Conservation (phyloP, 1,284 basidiomycete genomes). For the Sanghuangporus sanghuang region DNA sequence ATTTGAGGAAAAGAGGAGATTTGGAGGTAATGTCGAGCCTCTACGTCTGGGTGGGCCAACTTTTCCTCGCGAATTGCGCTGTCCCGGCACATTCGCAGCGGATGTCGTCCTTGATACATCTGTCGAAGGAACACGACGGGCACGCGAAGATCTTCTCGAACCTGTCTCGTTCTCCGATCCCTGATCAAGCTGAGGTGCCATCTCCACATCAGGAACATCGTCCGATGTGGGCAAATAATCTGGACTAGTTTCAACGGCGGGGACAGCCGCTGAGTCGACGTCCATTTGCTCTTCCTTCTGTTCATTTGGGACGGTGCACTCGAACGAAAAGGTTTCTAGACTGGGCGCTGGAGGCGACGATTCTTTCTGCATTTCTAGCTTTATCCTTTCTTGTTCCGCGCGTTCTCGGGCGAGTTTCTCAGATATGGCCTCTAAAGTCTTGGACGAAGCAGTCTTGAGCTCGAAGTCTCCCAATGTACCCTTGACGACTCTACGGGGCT, state of each 20-base stretch:
- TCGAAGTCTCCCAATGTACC: slow-evolving; percentile 15
- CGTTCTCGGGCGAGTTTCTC: slow-evolving; percentile 7
- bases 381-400: not conserved
- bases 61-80: slow-evolving; percentile 4
- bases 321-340: slow-evolving; percentile 12
- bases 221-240: not conserved
- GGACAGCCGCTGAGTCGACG: not conserved
- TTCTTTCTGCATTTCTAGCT: not conserved
- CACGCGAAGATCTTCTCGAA: slow-evolving; percentile 34
- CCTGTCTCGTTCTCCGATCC: not conserved
- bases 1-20: slow-evolving; percentile 31
- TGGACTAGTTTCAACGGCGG: not conserved
- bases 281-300: slow-evolving; percentile 6
- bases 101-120: slow-evolving; percentile 35
- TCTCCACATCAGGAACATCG: not conserved
- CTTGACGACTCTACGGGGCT: slow-evolving; percentile 29
- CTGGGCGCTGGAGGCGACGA: not conserved
- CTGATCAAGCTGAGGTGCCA: not conserved
- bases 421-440: slow-evolving; percentile 1
- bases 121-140: slow-evolving; percentile 38
- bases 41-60: not conserved
- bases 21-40: slow-evolving; percentile 1
- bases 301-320: not conserved
- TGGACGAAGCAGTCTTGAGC: slow-evolving; percentile 1
- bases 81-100: slow-evolving; percentile 12